Evolutionary conservation across 495 filamentous ascomycete species (phyloP).

Genomic region (Neurospora hispaniola): DNA sequence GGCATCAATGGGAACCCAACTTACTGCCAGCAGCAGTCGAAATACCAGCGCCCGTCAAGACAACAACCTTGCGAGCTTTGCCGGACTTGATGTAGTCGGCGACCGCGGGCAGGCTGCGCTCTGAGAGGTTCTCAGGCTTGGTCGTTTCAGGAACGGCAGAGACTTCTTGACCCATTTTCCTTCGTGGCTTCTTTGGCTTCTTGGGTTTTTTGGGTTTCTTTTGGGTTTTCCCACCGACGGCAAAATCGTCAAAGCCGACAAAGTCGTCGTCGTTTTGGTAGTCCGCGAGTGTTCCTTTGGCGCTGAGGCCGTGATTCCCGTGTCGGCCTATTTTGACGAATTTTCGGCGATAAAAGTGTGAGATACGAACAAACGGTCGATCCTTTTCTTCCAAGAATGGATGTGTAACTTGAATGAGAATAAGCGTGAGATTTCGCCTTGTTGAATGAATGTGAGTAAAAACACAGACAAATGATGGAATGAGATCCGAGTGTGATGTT

Average conservation of each 20-base stretch:
- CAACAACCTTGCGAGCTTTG: constrained; percentile 56
- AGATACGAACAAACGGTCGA: not conserved
- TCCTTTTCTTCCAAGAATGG: not conserved
- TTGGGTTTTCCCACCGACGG: not conserved
- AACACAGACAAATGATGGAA: not conserved
- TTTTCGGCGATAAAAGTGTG: not conserved
- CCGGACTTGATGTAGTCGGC: constrained; percentile 66
- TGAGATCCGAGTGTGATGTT: not conserved
- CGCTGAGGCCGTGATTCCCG: constrained; percentile 4
- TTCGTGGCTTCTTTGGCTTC: constrained; percentile 11
- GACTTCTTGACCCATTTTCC: constrained; percentile 37
- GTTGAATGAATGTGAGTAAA: not conserved
- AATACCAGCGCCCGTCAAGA: constrained; percentile 65
- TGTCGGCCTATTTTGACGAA: constrained; percentile 18
- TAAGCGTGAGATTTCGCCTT: not conserved
- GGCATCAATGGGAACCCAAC: constrained; percentile 1
- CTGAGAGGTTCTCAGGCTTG: constrained; percentile 51
- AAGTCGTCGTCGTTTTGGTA: constrained; percentile 4
- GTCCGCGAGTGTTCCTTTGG: constrained; percentile 9
- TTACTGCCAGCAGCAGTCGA: constrained; percentile 48
- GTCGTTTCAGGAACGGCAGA: constrained; percentile 51
- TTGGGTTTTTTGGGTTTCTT: constrained; percentile 17
- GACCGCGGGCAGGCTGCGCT: constrained; percentile 57
- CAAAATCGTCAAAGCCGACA: constrained; percentile 8
- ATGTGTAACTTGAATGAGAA: not conserved